phyloP scores from a whole-genome alignment of 2,329 filamentous ascomycete species.

The Ambrosiella cleistominuta region DNA sequence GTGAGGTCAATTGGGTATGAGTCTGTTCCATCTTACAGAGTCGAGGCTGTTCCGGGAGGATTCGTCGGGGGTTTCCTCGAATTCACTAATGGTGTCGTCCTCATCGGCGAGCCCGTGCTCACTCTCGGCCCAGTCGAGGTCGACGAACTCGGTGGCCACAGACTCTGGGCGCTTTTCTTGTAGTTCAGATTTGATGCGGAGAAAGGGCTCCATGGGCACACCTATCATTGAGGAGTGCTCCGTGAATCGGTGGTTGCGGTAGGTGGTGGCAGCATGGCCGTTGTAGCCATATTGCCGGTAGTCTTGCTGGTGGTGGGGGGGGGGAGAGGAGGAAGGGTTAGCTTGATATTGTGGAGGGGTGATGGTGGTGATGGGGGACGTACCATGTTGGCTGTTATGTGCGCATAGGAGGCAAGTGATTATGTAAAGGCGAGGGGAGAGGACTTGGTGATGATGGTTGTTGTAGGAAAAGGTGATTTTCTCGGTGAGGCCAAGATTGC shows the following conservation, averaged over 20 bases:
- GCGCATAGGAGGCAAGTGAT: constrained; percentile 7
- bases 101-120: constrained; percentile 16
- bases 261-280: neutral
- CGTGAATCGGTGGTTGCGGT: constrained; percentile 27
- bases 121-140: constrained; percentile 54
- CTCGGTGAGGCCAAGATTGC: neutral
- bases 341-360: neutral
- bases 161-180: constrained; percentile 39
- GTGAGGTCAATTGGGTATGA: neutral
- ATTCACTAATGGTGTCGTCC: constrained; percentile 28
- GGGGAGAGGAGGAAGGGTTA: neutral
- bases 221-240: constrained; percentile 20
- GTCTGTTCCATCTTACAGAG: constrained; percentile 39
- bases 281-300: constrained; percentile 9
- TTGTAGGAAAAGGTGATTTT: neutral
- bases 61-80: constrained; percentile 34
- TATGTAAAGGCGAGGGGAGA: neutral
- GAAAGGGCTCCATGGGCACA: constrained; percentile 37
- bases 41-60: constrained; percentile 51
- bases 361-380: neutral
- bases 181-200: constrained; percentile 34
- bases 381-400: constrained; percentile 4
- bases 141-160: constrained; percentile 58
- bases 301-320: constrained; percentile 1
- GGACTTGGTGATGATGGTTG: neutral